Conservation (phyloP, 305 asterid genomes). For the Rubia balearica region DNA sequence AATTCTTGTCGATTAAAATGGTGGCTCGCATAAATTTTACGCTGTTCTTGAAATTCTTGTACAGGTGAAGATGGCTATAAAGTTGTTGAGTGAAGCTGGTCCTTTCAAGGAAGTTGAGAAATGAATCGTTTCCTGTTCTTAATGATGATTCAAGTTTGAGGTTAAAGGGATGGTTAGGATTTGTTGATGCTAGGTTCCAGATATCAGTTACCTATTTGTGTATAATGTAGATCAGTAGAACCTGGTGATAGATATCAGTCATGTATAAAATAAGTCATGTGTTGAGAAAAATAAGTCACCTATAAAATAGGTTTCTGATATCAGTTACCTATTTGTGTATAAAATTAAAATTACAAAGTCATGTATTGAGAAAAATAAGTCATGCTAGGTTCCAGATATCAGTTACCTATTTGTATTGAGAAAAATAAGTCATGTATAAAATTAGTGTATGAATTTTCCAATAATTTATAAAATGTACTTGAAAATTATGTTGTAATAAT, state of each 20-base stretch:
- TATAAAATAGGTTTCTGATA: no score
- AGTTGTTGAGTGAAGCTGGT: slow-evolving; percentile 64
- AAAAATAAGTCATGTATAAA: no score
- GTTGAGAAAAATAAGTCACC: no score
- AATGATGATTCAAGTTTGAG: not conserved
- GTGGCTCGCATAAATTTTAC: not conserved
- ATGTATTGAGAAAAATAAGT: no score
- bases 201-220: not conserved
- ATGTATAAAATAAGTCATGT: no score
- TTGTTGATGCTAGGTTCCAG: not conserved
- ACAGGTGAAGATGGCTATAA: slow-evolving; percentile 74
- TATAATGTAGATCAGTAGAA: not conserved
- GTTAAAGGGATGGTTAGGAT: not conserved
- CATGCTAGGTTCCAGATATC: no score
- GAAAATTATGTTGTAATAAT: no score
- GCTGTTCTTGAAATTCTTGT: slow-evolving; percentile 11
- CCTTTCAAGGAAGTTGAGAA: slow-evolving; percentile 60
- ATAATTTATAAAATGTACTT: no score
- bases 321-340: no score
- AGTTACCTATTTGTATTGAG: no score
- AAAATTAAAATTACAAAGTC: no score
- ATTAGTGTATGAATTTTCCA: no score
- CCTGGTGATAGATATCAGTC: not conserved
- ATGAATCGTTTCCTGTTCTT: not conserved
- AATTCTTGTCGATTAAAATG: not conserved